phyloP scores from a whole-genome alignment of 257 asterid species.

The Sherardia arvensis region DNA sequence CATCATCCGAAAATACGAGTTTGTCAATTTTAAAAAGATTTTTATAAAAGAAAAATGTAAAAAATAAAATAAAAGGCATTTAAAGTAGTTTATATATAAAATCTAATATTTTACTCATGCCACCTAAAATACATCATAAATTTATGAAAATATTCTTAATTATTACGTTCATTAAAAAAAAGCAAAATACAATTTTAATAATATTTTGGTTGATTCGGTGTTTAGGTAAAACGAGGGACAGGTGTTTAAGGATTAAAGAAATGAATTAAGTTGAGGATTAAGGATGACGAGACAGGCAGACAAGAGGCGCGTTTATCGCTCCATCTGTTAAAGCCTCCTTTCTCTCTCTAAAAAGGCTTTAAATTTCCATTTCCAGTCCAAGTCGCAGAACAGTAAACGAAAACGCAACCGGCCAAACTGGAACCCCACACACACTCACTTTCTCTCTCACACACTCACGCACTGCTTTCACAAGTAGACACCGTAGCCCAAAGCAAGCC shows the following conservation, averaged over 20 bases:
- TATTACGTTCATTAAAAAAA: too few species aligned
- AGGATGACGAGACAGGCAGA: neutral
- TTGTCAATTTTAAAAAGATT: neutral
- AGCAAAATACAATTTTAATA: too few species aligned
- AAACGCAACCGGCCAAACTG: neutral
- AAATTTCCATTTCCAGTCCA: conserved; percentile 5
- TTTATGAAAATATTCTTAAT: too few species aligned
- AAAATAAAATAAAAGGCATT: too few species aligned
- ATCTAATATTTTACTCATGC: too few species aligned
- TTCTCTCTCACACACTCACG: neutral
- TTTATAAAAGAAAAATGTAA: too few species aligned
- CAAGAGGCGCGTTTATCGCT: conserved; percentile 20
- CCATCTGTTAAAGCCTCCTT: neutral
- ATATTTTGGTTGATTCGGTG: too few species aligned
- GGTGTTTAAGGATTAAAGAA: neutral
- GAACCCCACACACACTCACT: neutral
- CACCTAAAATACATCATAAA: too few species aligned
- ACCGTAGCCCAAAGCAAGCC: conserved; percentile 14
- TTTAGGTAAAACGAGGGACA: too few species aligned
- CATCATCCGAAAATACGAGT: neutral
- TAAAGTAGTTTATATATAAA: too few species aligned
- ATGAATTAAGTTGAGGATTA: neutral
- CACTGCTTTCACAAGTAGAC: conserved; percentile 8
- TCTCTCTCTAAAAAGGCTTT: neutral
- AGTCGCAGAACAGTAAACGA: conserved; percentile 1